Evolutionary conservation across 1,139 yeast genomes (phyloP).

Genomic region (Debaryomycetaceae sp.): DNA sequence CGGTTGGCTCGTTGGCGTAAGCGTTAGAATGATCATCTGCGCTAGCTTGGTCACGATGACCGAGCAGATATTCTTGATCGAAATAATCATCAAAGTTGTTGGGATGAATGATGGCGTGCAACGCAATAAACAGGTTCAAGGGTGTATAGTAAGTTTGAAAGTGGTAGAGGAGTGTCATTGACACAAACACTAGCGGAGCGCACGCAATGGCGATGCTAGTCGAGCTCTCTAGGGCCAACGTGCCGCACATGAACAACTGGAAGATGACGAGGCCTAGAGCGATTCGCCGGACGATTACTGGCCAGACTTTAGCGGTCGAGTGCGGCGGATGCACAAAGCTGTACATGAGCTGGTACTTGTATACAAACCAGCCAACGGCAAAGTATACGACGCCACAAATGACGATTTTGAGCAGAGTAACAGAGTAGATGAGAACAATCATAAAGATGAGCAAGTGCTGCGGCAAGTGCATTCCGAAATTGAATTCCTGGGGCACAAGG

Average conservation of each 20-base stretch:
- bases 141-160: constrained; percentile 54
- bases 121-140: constrained; percentile 47
- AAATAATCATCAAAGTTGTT: constrained; percentile 31
- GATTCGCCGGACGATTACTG: constrained; percentile 48
- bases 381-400: constrained; percentile 58
- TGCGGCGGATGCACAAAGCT: constrained; percentile 64
- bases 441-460: constrained; percentile 55
- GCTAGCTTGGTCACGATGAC: not conserved
- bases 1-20: too few species aligned
- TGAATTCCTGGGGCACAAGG: constrained; percentile 54
- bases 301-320: constrained; percentile 65
- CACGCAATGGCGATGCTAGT: constrained; percentile 39
- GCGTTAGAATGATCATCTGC: too few species aligned
- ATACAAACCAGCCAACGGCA: constrained; percentile 50
- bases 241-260: constrained; percentile 61
- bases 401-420: constrained; percentile 53
- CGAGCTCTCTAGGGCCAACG: constrained; percentile 55
- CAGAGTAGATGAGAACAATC: constrained; percentile 51
- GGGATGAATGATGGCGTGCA: constrained; percentile 46
- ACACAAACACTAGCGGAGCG: constrained; percentile 41
- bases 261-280: constrained; percentile 47
- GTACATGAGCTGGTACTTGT: constrained; percentile 54
- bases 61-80: constrained; percentile 18
- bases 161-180: constrained; percentile 40
- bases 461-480: constrained; percentile 54